These are phyloP conservation scores for Torulaspora microellipsoides DNA, from an alignment of 805 yeast genomes.

Conservation along the genomic window DNA sequence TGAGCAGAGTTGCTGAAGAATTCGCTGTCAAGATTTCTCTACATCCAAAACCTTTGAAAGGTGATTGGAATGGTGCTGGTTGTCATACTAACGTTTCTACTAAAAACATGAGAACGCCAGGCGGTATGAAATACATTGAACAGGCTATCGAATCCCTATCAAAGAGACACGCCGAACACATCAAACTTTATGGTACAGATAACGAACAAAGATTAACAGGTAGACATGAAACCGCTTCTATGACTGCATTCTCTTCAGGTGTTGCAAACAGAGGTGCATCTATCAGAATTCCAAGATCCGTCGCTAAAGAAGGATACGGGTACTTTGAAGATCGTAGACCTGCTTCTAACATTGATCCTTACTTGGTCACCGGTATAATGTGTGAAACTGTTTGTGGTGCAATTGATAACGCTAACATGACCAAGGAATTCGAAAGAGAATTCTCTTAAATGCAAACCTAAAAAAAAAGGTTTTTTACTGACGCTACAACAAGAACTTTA, in stretches of 20 bases:
- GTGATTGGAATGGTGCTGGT: conserved; percentile 99
- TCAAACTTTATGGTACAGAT: conserved; percentile 91
- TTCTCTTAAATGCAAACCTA: conserved; percentile 27
- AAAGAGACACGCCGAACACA: conserved; percentile 95
- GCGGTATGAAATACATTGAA: conserved; percentile 95
- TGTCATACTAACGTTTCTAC: conserved; percentile 99
- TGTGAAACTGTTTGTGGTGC: conserved; percentile 95
- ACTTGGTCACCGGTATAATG: conserved; percentile 97
- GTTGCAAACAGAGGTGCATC: conserved; percentile 99
- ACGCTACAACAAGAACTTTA: no score
- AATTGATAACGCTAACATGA: conserved; percentile 92
- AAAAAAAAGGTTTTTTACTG: neutral
- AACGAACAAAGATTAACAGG: conserved; percentile 96
- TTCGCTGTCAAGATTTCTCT: conserved; percentile 97
- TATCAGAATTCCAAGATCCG: conserved; percentile 97
- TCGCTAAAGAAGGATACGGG: conserved; percentile 95
- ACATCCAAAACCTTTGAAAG: conserved; percentile 98
- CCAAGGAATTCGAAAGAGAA: conserved; percentile 83
- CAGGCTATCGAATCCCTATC: conserved; percentile 89
- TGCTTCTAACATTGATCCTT: conserved; percentile 98
- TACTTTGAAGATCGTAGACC: conserved; percentile 99
- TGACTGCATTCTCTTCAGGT: conserved; percentile 88
- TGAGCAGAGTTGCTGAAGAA: conserved; percentile 96
- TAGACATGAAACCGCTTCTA: conserved; percentile 96
- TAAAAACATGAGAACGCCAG: conserved; percentile 81